Evolutionary conservation across 176 grass and related monocot genomes (phyloP).

Genomic region (Microstegium vimineum): DNA sequence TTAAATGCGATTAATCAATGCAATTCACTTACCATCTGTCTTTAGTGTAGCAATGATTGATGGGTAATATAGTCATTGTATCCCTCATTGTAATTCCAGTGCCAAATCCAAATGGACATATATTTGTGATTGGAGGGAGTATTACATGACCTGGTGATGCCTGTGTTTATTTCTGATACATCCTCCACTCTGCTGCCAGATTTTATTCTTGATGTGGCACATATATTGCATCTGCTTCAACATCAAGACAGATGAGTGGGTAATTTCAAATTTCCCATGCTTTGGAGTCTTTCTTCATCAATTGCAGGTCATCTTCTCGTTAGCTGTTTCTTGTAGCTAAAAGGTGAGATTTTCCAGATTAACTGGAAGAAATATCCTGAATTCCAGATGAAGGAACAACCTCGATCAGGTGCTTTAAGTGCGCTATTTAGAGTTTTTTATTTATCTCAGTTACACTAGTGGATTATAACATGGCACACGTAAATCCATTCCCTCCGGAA

Average conservation of each 20-base stretch:
- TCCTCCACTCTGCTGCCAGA: conserved; percentile 25
- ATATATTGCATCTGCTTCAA: conserved; percentile 95
- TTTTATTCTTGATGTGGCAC: conserved; percentile 88
- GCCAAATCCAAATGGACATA: background rate
- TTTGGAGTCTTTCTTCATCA: conserved; percentile 72
- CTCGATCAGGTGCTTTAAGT: conserved; percentile 57
- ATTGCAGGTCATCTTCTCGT: conserved; percentile 48
- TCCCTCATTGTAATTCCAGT: background rate
- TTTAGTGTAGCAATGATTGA: background rate
- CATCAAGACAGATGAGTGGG: conserved; percentile 96
- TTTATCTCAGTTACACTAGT: background rate
- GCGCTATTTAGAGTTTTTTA: background rate
- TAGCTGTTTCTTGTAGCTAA: conserved; percentile 52
- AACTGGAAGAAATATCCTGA: conserved; percentile 98
- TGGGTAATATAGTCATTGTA: background rate
- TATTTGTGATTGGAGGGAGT: background rate
- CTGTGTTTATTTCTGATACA: conserved; percentile 12
- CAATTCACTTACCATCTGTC: background rate
- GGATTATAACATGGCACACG: conserved; percentile 12
- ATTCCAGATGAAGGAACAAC: conserved; percentile 61
- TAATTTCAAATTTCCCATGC: conserved; percentile 69
- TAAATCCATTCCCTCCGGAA: conserved; percentile 1
- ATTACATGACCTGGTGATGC: background rate
- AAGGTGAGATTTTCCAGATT: conserved; percentile 80
- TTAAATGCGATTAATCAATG: too few species aligned